Evolutionary conservation across 225 moss, liverwort and hornwort species (phyloP), one percentile per base, ranked within the genome.

Genomic region (Polytrichum formosum): DNA sequence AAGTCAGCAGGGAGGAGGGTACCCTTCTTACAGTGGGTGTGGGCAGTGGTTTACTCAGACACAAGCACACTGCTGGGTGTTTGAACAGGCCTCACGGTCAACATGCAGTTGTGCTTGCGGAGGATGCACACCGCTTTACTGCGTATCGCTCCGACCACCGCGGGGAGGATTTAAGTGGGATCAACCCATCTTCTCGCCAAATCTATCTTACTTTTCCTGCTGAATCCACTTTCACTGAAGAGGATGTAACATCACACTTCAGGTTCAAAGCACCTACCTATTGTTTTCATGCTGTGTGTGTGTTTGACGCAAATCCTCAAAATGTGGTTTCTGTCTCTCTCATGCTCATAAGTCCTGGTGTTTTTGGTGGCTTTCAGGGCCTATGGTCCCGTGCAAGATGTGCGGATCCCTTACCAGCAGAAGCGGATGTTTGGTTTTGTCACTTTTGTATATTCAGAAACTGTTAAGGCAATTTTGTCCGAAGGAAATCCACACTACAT

Each of bases 31-130:
- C 95, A 90, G 93, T 91, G 88, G 88, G 87, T 96, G 93, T 93
- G 90, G 85, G 85, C 85, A 85, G 88, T 96, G 92, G 91, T 90
- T 87, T 93, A 96, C 95, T 96, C 95, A 96, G 95, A 93, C 95
- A 96, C 95, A 96, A 96, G 95, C 95, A 96, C 91, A 96, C 95
- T 96, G 91, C 95, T 96, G 95, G 92, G 90, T 93, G 93, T 96
- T 96, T 96, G 95, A 96, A 96, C 96, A 96, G 96, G 96, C 96
- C 96, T 89, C 96, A 96, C 75, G 96, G 96, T 93, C 96, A 96
- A 87, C 96, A 96, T 90, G 96, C 96, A 84, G 96, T 96, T 78
- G 96, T 96, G 88, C 96, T 96, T 80, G 93, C 96, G 91, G 96
- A 96, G 87, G 96, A 96, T 89, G 96, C 96, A 65, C 96, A 96